Evolutionary conservation across 2,329 filamentous ascomycete genomes (phyloP), one percentile per base, ranked within the genome.

Genomic region (Harringtonia aguacate): DNA sequence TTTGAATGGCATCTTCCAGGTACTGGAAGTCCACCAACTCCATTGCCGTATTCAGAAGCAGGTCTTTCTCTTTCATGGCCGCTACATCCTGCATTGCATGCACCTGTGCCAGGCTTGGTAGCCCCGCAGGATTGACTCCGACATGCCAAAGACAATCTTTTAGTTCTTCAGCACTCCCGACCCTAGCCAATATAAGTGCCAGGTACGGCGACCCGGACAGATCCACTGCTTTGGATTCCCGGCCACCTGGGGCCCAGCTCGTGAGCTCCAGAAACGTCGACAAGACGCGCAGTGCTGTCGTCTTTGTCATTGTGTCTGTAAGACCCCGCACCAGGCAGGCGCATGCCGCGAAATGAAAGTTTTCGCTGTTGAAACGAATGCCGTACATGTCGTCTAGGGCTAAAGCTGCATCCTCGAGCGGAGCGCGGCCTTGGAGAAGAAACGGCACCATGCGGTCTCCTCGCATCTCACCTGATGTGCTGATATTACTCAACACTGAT

Each of bases 301-400:
- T 57, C 51, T 74, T 75, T 9, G 79, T 84, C 33, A 70, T 65
- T 2, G 73, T 72, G 50, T 83, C 79, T 0, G 77, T 78, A 14
- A 84, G 65, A 2, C 79, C 80, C 35, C 80, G 72, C 4, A 78
- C 72, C 4, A 84, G 63, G 49, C 75, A 79, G 15, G 78, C 78
- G 52, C 75, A 80, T 1, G 81, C 71, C 1, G 80, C 79, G 51
- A 78, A 79, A 54, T 84, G 79, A 56, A 84, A 84, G 47, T 72
- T 79, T 15, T 83, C 76, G 7, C 63, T 57, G 28, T 68, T 75
- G 53, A 84, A 84, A 49, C 77, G 75, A 33, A 84, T 72, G 7
- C 78, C 79, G 49, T 81, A 83, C 7, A 73, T 70, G 24, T 81
- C 76, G 49, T 84, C 80, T 4, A 84, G 62, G 8, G 73, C 69